phyloP scores from a whole-genome alignment of 2,329 filamentous ascomycete genomes.

The Trichoderma hamatum region DNA sequence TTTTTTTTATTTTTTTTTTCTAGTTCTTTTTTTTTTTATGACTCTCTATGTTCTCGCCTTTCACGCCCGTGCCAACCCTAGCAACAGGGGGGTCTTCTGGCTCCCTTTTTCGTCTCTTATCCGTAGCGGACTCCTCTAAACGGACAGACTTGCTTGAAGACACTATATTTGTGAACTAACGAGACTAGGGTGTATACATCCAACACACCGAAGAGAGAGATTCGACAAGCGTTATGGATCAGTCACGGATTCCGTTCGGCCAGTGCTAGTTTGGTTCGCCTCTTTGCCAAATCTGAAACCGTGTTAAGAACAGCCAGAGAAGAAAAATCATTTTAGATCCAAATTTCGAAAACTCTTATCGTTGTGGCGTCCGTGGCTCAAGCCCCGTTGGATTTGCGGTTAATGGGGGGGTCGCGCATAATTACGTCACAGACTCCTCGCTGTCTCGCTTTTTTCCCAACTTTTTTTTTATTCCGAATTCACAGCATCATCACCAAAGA shows the following conservation, averaged over 20 bases:
- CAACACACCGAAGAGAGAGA: not conserved
- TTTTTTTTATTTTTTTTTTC: not conserved
- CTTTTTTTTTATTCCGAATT: not conserved
- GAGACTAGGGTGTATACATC: not conserved
- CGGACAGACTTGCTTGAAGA: not conserved
- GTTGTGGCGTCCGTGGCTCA: constrained; percentile 5
- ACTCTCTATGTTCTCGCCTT: not conserved
- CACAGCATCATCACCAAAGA: not conserved
- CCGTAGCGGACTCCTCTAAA: not conserved
- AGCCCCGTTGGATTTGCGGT: constrained; percentile 17
- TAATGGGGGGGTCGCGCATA: constrained; percentile 18
- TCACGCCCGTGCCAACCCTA: constrained; percentile 1
- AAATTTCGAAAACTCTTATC: not conserved
- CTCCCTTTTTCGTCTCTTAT: not conserved
- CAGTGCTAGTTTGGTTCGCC: constrained; percentile 1
- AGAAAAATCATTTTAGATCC: not conserved
- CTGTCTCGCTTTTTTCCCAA: too few relatives aligned
- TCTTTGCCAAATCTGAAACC: constrained; percentile 13
- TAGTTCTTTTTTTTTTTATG: not conserved
- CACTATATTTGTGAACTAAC: not conserved
- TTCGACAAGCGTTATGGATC: not conserved
- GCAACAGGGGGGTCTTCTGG: not conserved
- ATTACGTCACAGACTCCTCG: constrained; percentile 17
- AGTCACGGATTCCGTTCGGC: not conserved
- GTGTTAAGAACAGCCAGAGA: not conserved